These are phyloP conservation scores for Ogataea thermomethanolica DNA, from an alignment of 805 yeast genomes.

Conservation along the genomic window DNA sequence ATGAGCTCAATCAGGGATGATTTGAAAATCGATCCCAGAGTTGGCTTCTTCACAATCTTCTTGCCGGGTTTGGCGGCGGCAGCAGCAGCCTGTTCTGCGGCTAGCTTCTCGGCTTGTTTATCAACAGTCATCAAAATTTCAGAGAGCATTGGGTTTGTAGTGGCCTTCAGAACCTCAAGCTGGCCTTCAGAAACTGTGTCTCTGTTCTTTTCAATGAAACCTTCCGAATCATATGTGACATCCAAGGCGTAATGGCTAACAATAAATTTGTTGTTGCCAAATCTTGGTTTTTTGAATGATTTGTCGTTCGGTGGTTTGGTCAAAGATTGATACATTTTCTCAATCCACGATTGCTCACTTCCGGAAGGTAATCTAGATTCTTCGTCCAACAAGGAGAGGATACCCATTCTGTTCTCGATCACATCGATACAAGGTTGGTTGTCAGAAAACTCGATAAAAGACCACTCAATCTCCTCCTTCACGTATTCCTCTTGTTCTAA, in stretches of 20 bases:
- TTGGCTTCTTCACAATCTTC: constrained; percentile 66
- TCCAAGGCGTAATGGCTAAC: constrained; percentile 94
- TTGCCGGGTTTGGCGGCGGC: constrained; percentile 36
- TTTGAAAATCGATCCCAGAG: constrained; percentile 92
- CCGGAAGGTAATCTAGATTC: constrained; percentile 95
- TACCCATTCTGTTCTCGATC: constrained; percentile 86
- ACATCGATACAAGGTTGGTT: constrained; percentile 95
- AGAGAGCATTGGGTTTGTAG: constrained; percentile 63
- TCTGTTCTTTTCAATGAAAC: constrained; percentile 94
- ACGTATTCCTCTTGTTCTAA: constrained; percentile 95
- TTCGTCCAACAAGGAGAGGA: constrained; percentile 85
- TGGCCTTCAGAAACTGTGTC: constrained; percentile 97
- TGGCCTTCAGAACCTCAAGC: constrained; percentile 70
- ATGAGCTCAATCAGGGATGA: constrained; percentile 87
- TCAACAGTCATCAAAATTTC: constrained; percentile 66
- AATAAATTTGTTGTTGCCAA: constrained; percentile 86
- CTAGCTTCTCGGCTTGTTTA: constrained; percentile 44
- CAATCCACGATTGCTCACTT: constrained; percentile 86
- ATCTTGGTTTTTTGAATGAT: constrained; percentile 88
- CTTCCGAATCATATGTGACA: constrained; percentile 87
- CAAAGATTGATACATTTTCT: constrained; percentile 81
- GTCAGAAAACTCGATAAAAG: constrained; percentile 91
- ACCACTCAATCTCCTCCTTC: constrained; percentile 92
- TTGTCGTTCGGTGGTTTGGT: constrained; percentile 71
- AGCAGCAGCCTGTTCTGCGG: constrained; percentile 33